Evolutionary conservation across 2,329 filamentous ascomycete species (phyloP).

Genomic region (Cladophialophora carrionii): DNA sequence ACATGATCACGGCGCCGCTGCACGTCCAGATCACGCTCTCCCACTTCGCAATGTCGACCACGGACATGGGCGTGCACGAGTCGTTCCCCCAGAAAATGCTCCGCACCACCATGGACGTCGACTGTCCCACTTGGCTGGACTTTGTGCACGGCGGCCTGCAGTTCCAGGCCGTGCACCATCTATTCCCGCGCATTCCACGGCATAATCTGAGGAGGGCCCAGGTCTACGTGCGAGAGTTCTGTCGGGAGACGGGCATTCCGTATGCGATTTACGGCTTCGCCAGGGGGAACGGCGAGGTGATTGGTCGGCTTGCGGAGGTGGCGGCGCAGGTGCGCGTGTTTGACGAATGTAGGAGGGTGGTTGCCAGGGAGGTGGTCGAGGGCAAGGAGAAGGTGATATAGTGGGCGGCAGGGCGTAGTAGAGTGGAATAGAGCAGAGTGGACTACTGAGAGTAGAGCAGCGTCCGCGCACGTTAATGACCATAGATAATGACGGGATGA

Average conservation of each 20-base stretch:
- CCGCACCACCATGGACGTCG: slow-evolving; percentile 90
- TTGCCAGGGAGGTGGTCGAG: slow-evolving; percentile 35
- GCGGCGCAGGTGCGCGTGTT: slow-evolving; percentile 77
- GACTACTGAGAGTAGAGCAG: not conserved
- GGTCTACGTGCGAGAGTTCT: slow-evolving; percentile 77
- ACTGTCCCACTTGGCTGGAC: slow-evolving; percentile 84
- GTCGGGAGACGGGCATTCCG: slow-evolving; percentile 77
- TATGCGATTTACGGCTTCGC: slow-evolving; percentile 86
- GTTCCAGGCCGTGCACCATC: slow-evolving; percentile 85
- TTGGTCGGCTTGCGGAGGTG: slow-evolving; percentile 75
- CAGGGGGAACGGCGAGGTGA: slow-evolving; percentile 78
- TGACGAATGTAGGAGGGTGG: slow-evolving; percentile 68
- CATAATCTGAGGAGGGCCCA: slow-evolving; percentile 80
- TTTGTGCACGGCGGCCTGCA: slow-evolving; percentile 88
- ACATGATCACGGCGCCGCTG: slow-evolving; percentile 77
- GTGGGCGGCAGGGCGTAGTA: not conserved
- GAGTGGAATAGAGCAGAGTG: not conserved
- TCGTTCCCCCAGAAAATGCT: slow-evolving; percentile 91
- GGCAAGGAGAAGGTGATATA: slow-evolving; percentile 21
- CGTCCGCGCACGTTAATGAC: not conserved
- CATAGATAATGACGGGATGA: slow-evolving; percentile 15
- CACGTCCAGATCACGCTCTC: slow-evolving; percentile 90
- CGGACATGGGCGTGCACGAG: slow-evolving; percentile 79
- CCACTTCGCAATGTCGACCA: slow-evolving; percentile 91
- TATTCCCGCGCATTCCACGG: slow-evolving; percentile 80